A percentile compares a stretch with the other conserved stretches of the same genome.
Evolutionary conservation across 2,329 filamentous ascomycete species (phyloP).

Genomic region (Paraphaeosphaeria sporulosa): DNA sequence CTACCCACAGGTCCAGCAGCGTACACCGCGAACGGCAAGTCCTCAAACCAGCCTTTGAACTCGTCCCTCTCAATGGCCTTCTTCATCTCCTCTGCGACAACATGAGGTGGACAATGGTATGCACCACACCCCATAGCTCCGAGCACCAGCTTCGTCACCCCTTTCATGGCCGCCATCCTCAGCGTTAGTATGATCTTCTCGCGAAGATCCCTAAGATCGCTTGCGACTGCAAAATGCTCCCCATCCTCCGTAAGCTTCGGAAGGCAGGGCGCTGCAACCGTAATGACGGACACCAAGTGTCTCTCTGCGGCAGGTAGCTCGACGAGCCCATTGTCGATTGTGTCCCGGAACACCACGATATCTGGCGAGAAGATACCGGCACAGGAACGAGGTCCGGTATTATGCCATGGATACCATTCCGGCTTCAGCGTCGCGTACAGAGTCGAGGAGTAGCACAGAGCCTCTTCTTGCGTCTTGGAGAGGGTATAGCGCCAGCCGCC

Average conservation of each 20-base stretch:
- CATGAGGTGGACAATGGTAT: constrained; percentile 28
- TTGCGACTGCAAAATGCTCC: constrained; percentile 19
- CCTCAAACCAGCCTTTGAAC: constrained; percentile 32
- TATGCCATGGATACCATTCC: constrained; percentile 36
- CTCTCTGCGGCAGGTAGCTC: constrained; percentile 21
- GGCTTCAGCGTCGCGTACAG: constrained; percentile 25
- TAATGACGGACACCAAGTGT: constrained; percentile 27
- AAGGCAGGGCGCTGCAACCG: constrained; percentile 27
- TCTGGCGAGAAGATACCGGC: constrained; percentile 29
- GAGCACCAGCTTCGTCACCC: constrained; percentile 28
- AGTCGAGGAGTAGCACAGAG: constrained; percentile 33
- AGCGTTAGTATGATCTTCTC: constrained; percentile 30
- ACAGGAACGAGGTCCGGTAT: constrained; percentile 26
- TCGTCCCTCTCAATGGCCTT: constrained; percentile 21
- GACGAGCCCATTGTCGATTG: constrained; percentile 24
- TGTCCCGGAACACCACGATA: constrained; percentile 31
- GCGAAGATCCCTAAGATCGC: constrained; percentile 20
- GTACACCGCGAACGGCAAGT: constrained; percentile 27
- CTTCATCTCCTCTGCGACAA: constrained; percentile 31
- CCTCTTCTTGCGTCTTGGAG: constrained; percentile 32
- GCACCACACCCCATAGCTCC: constrained; percentile 36
- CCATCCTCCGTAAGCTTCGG: constrained; percentile 19
- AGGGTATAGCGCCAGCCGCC: constrained; percentile 34
- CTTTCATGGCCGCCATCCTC: constrained; percentile 25
- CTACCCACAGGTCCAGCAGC: constrained; percentile 22